These are phyloP conservation scores for Candida tunisiensis DNA, from an alignment of 1,139 yeast species.

Conservation along the genomic window DNA sequence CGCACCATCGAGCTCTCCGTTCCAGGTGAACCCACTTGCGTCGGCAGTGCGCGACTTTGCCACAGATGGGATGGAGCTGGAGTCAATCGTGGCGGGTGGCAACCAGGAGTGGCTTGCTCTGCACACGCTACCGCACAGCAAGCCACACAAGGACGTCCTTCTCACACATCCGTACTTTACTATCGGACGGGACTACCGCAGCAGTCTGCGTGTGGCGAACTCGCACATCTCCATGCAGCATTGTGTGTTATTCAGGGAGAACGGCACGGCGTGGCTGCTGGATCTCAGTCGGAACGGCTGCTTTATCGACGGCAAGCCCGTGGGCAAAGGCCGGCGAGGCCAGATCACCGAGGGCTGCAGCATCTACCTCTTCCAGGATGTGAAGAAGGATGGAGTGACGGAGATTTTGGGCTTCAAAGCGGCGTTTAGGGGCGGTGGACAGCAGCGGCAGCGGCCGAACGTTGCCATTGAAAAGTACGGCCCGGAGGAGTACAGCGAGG, in stretches of 20 bases:
- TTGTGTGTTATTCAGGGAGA: slow-evolving; percentile 48
- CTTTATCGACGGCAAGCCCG: slow-evolving; percentile 33
- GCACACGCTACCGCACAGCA: slow-evolving; percentile 25
- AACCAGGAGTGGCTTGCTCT: slow-evolving; percentile 28
- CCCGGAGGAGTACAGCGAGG: no score
- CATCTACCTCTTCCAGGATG: no score
- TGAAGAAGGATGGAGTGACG: no score
- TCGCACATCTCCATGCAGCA: slow-evolving; percentile 72
- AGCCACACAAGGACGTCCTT: slow-evolving; percentile 30
- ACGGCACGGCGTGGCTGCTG: slow-evolving; percentile 46
- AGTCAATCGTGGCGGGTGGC: slow-evolving; percentile 2
- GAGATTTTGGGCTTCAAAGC: no score
- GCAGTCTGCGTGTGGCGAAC: slow-evolving; percentile 46
- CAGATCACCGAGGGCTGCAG: no score
- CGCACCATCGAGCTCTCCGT: no score
- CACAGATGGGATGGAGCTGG: slow-evolving; percentile 2
- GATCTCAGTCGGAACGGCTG: slow-evolving; percentile 76
- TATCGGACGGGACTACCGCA: slow-evolving; percentile 16
- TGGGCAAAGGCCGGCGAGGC: no score
- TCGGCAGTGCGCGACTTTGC: slow-evolving; percentile 7
- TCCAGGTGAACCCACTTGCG: no score
- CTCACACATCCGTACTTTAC: slow-evolving; percentile 18
- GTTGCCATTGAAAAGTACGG: no score
- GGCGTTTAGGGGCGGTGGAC: no score
- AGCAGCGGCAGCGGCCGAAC: no score